These are phyloP conservation scores for Colletotrichum orchidophilum DNA, from an alignment of 2,329 filamentous ascomycete species.

Conservation along the genomic window DNA sequence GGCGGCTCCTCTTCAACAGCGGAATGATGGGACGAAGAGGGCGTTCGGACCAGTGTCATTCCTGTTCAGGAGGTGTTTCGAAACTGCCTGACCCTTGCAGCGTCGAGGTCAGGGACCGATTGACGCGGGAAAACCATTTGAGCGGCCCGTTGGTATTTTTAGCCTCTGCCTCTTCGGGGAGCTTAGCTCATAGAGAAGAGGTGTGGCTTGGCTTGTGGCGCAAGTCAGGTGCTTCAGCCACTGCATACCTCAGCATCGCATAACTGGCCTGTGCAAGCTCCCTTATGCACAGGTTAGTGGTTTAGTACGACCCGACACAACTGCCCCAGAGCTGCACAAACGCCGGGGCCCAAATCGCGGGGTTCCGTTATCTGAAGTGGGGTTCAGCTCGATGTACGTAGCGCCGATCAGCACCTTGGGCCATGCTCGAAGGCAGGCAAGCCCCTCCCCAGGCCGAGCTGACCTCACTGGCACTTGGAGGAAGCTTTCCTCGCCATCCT, in stretches of 20 bases:
- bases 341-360: conserved; percentile 14
- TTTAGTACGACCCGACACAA: background rate
- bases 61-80: conserved; percentile 29
- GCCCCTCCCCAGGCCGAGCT: conserved; percentile 4
- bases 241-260: background rate
- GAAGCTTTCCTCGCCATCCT: background rate
- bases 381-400: conserved; percentile 2
- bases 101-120: background rate
- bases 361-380: conserved; percentile 29
- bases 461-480: background rate
- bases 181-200: background rate
- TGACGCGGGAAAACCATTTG: conserved; percentile 21
- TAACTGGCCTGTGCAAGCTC: background rate
- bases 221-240: background rate
- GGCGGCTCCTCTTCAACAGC: background rate
- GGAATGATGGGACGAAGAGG: conserved; percentile 17
- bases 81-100: conserved; percentile 25
- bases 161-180: background rate
- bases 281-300: background rate
- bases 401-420: background rate
- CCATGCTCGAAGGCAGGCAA: background rate
- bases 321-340: background rate
- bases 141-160: conserved; percentile 16
- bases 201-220: background rate
- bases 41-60: conserved; percentile 29